Evolutionary conservation across 257 asterid genomes (phyloP), one percentile per base, ranked within the genome.

Genomic region (Capsicum chinense): DNA sequence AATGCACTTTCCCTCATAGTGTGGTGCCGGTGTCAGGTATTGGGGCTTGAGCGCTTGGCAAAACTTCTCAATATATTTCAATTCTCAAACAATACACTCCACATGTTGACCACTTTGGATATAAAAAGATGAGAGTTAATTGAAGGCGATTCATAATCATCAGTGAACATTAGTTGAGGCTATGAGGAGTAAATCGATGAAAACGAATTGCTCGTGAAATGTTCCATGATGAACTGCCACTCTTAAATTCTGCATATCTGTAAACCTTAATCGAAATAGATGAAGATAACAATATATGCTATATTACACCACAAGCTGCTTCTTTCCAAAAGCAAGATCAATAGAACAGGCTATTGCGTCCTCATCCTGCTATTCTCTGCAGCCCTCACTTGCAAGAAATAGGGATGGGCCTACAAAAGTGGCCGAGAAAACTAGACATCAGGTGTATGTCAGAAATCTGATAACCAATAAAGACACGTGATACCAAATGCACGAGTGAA

Each of bases 361-460:
- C 85, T 83, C 85, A 83, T 68, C 85, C 85, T 83, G 85, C 85
- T 83, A 67, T 68, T 83, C 80, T 83, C 85, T 9, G 85, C 85
- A 39, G 85, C 85, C 79, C 85, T 83, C 80, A 83, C 85, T 83
- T 83, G 85, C 85, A 83, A 56, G 85, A 83, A 83, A 67, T 83
- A 83, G 10, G 85, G 85, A 47, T 83, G 85, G 56, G 80, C 85
- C 85, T 82, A 67, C 14, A 39, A 52, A 62, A 48, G 19, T 11
- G 21, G 12, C 13, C 16, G 71, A 50, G 79, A 50, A 67, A 26
- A 44, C 58, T 11, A 73, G 59, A 67, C 37, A 59, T 82, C 21
- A 68, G 54, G 33, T 19, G 67, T 54, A 67, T 66, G 80, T 37
- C 68, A 67, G 7, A 66, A 81, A 80, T 42, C 58, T 62, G 44